A percentile compares a stretch with the other conserved stretches of the same genome.
Evolutionary conservation across 108 stramenopile species (phyloP).

Genomic region (Chaetoceros muelleri): DNA sequence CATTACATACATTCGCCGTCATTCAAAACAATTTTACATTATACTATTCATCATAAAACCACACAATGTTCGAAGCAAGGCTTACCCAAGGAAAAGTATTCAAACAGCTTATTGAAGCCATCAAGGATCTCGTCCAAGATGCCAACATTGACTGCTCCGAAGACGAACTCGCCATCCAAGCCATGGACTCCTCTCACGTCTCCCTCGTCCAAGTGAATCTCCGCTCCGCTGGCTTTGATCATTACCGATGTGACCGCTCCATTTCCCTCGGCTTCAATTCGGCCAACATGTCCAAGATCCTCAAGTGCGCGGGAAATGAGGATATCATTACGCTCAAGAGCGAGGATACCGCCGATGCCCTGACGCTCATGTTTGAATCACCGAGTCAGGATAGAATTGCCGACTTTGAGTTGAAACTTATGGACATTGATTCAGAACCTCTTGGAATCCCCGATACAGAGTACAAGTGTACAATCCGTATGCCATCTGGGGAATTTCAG

Average conservation of each 20-base stretch:
- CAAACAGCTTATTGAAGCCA: slow-evolving; percentile 95
- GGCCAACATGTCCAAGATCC: slow-evolving; percentile 92
- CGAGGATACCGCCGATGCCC: slow-evolving; percentile 82
- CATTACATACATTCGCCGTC: too few relatives aligned
- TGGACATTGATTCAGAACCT: slow-evolving; percentile 97
- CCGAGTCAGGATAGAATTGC: slow-evolving; percentile 72
- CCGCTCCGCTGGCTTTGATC: slow-evolving; percentile 78
- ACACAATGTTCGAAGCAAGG: slow-evolving; percentile 95
- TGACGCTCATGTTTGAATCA: slow-evolving; percentile 92
- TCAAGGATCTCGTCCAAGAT: slow-evolving; percentile 94
- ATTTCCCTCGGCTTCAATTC: slow-evolving; percentile 91
- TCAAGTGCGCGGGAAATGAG: slow-evolving; percentile 96
- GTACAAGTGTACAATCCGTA: slow-evolving; percentile 94
- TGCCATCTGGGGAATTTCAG: slow-evolving; percentile 94
- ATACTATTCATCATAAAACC: slow-evolving; percentile 1
- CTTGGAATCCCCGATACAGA: slow-evolving; percentile 98
- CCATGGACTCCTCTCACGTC: slow-evolving; percentile 99
- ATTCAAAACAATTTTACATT: too few relatives aligned
- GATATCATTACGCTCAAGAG: slow-evolving; percentile 96
- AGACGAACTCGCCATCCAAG: slow-evolving; percentile 91
- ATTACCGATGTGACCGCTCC: slow-evolving; percentile 92
- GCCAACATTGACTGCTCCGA: slow-evolving; percentile 87
- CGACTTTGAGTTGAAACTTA: slow-evolving; percentile 98
- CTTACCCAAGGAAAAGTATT: slow-evolving; percentile 86
- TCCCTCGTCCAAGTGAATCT: slow-evolving; percentile 86